Base-by-base conservation (phyloP, 2,329 filamentous ascomycete species). In the Xylariaceae sp. region DNA sequence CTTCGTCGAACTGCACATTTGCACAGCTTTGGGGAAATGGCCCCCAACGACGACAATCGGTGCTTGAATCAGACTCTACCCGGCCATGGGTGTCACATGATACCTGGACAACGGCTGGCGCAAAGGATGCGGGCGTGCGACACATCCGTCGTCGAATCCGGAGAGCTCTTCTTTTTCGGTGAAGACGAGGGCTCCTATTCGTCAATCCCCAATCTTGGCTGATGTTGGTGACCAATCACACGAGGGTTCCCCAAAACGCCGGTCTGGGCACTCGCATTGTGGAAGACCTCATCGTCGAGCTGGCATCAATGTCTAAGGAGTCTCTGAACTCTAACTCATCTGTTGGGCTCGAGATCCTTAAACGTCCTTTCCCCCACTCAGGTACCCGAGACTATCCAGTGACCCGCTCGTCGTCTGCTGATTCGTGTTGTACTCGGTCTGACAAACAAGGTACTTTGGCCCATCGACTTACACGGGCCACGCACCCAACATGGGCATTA, bases 391-490 rank as follows among this genome's bases (percentile, higher is more conserved):
- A 51, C 55, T 54, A 49, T 57, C 56, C 56, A 51, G 56, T 54
- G 51, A 59, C 56, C 56, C 56, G 56, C 56, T 54, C 22, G 49
- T 49, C 51, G 49, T 45, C 44, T 55, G 56, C 55, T 59, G 56
- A 59, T 59, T 59, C 56, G 56, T 57, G 52, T 59, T 56, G 53
- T 52, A 49, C 55, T 54, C 49, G 52, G 55, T 56, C 56, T 57
- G 56, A 57, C 55, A 57, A 56, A 55, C 53, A 49, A 54, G 47
- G 52, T 57, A 55, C 53, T 51, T 26, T 53, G 51, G 49, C 51
- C 48, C 55, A 49, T 53, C 53, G 54, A 57, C 56, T 59, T 59
- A 59, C 56, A 59, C 52, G 56, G 52, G 49, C 56, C 55, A 57
- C 53, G 52, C 53, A 55, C 51, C 54, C 51, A 56, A 50, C 48